Conservation (phyloP, 352 stramenopile species). For the Pythium guiyangense region DNA sequence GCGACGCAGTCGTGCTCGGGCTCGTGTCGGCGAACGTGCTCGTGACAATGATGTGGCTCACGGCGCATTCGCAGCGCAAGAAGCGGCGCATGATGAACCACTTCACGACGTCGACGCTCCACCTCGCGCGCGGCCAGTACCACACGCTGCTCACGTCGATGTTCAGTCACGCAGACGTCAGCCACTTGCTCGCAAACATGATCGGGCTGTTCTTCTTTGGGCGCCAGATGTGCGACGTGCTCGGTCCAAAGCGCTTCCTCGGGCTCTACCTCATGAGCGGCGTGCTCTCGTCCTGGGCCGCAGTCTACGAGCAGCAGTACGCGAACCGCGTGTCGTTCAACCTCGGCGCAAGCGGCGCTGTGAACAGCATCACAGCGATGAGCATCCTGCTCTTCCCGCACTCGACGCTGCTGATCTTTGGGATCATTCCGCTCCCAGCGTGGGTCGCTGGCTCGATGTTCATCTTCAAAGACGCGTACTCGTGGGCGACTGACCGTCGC, state of each 20-base stretch:
- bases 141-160: slow-evolving; percentile 72
- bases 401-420: slow-evolving; percentile 71
- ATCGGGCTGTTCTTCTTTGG: slow-evolving; percentile 78
- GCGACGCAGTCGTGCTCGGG: slow-evolving; percentile 38
- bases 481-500: slow-evolving; percentile 37
- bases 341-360: slow-evolving; percentile 65
- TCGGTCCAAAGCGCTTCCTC: slow-evolving; percentile 64
- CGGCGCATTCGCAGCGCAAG: slow-evolving; percentile 34
- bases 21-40: slow-evolving; percentile 53
- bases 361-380: slow-evolving; percentile 76
- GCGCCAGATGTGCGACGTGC: slow-evolving; percentile 56
- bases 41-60: slow-evolving; percentile 58
- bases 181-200: slow-evolving; percentile 69
- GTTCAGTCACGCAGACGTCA: slow-evolving; percentile 60
- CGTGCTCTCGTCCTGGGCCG: slow-evolving; percentile 53
- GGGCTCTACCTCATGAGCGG: slow-evolving; percentile 69
- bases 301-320: slow-evolving; percentile 57
- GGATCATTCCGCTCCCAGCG: slow-evolving; percentile 66
- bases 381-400: slow-evolving; percentile 68
- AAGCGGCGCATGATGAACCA: slow-evolving; percentile 62
- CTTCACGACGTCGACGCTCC: slow-evolving; percentile 72
- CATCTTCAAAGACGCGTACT: slow-evolving; percentile 70
- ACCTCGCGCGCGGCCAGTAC: slow-evolving; percentile 54
- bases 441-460: slow-evolving; percentile 70
- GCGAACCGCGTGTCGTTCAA: slow-evolving; percentile 43